Base-by-base conservation (phyloP, 176 grass and related monocot genomes). In the Ensete ventricosum region DNA sequence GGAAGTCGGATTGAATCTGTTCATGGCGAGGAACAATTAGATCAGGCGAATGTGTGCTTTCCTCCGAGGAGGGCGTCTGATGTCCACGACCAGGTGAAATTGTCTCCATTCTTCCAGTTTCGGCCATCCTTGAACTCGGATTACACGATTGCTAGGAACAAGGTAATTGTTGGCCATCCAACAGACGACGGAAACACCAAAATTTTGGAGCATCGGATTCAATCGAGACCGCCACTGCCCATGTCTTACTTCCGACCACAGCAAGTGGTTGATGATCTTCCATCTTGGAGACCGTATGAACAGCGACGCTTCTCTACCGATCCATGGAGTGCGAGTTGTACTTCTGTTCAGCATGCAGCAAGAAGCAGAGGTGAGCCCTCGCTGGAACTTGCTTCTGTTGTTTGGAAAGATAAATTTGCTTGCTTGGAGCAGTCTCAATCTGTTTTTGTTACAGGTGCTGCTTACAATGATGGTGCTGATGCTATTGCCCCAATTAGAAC, bases 41-140 rank as follows among this genome's bases (percentile, higher is more conserved):
- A 78, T 21, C 26, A 64, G 75, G 62, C 19, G 51, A 43, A 62
- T 14, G 0, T 6, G 22, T 9, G 63, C 2, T 65, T 25, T 65
- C 73, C 73, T 22, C 69, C 78, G 26, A 53, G 59, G 62, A 79
- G 64, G 16, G 67, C 62, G 72, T 70, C 87, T 10, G 59, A 75
- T 9, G 70, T 16, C 78, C 48, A 4, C 62, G 50, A 23, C 9
- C 73, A 65, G 6, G 80, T 78, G 13, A 82, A 77, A 52, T 53
- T 83, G 19, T 85, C 82, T 19, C 80, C 85, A 34, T 88, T 85
- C 80, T 88, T 91, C 70, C 85, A 75, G 53, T 63, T 74, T n/a
- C 80, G 67, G 24, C 73, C 74, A n/a, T 73, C 79, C 43, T 14
- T 55, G 0, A 66, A 64, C 58, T 14, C 78, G 0, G 12, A 11